Percentiles rank a stretch among this genome's conserved stretches.
Conservation (phyloP, 495 filamentous ascomycete species). For the Penicillium diatomitis region DNA sequence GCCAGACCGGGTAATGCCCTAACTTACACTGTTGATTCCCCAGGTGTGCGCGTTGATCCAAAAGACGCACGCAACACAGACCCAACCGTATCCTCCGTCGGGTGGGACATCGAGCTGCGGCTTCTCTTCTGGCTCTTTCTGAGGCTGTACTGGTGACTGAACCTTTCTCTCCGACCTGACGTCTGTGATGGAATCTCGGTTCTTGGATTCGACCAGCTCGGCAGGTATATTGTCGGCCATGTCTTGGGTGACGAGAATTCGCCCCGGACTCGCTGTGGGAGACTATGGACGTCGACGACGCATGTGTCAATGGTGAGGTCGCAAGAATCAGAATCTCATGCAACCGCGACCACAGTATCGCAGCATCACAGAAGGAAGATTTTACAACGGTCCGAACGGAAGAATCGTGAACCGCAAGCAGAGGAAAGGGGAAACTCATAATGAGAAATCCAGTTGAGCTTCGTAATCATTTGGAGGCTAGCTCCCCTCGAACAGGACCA, state of each 20-base stretch:
- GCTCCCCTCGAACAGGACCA: too few species aligned
- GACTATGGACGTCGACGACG: too few species aligned
- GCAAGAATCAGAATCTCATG: too few species aligned
- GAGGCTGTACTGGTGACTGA: constrained; percentile 4
- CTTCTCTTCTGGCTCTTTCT: constrained; percentile 19
- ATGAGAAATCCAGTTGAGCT: too few species aligned
- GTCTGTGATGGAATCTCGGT: constrained; percentile 7
- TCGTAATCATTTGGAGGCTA: too few species aligned
- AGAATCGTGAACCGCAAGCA: neutral
- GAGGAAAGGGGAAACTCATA: neutral
- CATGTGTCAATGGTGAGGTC: too few species aligned
- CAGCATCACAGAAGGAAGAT: too few species aligned
- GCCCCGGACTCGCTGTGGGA: too few species aligned
- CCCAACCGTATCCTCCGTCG: constrained; percentile 49
- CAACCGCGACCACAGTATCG: too few species aligned
- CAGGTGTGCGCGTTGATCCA: constrained; percentile 49
- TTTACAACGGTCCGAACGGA: too few species aligned
- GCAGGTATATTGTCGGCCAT: constrained; percentile 32
- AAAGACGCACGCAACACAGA: constrained; percentile 42
- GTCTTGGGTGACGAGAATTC: neutral
- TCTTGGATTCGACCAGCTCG: constrained; percentile 27
- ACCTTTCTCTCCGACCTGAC: constrained; percentile 2
- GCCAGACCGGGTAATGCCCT: constrained; percentile 7
- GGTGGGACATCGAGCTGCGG: constrained; percentile 32
- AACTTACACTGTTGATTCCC: constrained; percentile 45